Conservation (phyloP, 78 protist genomes). For the Neovahlkampfia damariscottae region DNA sequence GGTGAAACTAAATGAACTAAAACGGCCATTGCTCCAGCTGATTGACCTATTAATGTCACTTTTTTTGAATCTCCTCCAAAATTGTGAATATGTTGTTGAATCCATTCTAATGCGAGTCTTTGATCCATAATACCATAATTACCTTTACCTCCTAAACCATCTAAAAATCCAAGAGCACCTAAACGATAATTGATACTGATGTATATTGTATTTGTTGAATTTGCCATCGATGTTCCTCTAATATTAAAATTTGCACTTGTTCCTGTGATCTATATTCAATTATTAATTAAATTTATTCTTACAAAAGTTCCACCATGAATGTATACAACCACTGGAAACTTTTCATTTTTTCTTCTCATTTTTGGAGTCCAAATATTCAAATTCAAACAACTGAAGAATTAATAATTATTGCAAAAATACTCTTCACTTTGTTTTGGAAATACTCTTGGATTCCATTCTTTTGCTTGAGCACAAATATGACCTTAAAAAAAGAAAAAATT, state of each 20-base stretch:
- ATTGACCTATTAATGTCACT: slow-evolving; percentile 59
- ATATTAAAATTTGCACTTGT: too few species aligned
- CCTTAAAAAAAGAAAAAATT: too few species aligned
- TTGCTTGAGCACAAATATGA: too few species aligned
- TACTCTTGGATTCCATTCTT: too few species aligned
- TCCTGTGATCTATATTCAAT: slow-evolving; percentile 8
- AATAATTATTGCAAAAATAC: too few species aligned
- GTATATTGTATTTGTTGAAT: not conserved
- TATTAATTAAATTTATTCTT: not conserved
- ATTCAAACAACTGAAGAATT: too few species aligned
- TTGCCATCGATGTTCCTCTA: too few species aligned
- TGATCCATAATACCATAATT: slow-evolving; percentile 65
- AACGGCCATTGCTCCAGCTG: slow-evolving; percentile 53
- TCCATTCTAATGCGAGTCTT: slow-evolving; percentile 51
- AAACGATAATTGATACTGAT: slow-evolving; percentile 37
- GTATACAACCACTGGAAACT: slow-evolving; percentile 15
- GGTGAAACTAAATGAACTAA: slow-evolving; percentile 48
- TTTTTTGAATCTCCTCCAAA: slow-evolving; percentile 71
- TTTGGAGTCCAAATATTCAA: slow-evolving; percentile 32
- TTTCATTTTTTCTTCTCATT: not conserved
- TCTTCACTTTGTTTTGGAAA: too few species aligned
- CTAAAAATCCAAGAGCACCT: slow-evolving; percentile 21
- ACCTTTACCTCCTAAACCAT: slow-evolving; percentile 1
- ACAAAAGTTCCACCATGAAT: slow-evolving; percentile 31
- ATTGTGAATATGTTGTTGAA: slow-evolving; percentile 44